Evolutionary conservation across 1,284 basidiomycete genomes (phyloP), one percentile per base, ranked within the genome.

Genomic region (Austropuccinia psidii): DNA sequence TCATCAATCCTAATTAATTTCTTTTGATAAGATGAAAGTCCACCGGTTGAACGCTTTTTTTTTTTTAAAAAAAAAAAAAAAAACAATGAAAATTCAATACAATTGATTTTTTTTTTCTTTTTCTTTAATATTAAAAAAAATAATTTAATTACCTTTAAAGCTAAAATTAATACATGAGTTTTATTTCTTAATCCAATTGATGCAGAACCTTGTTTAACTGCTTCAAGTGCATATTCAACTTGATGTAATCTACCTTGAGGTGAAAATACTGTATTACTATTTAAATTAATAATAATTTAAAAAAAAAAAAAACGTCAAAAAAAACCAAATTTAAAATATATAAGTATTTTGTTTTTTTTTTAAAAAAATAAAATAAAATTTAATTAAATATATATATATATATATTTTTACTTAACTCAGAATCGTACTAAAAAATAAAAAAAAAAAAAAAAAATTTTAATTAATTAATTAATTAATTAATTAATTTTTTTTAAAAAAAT

Each of bases 1-100:
- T 98, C 94, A 81, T 98, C 96, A 87, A 99, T 96, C 79, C 93
- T 87, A 82, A 96, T 95, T 88, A 98, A 91, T 86, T 99, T 98
- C 84, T 98, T 94, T 81, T 99, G 96, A 85, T 98, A 98, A 47
- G 90, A 91, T 17, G 96, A 95, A 67, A 99, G 87, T 83, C 98
- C 96, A 76, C 94, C 94, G 11, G 93, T 95, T n/a, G 95, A 98
- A 81, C 95, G 87, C 93, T 98, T 78, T 8, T 41, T 8, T 17
- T 52, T 49, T 15, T 29, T 2, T 21, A 39, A 57, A 29, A 13
- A 35, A 57, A 74, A 57, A 45, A 50, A 50, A n/a, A 29, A 19
- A 2, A n/a, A n/a, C n/a, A n/a, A n/a, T n/a, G n/a, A n/a, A n/a
- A n/a, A n/a, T n/a, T n/a, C n/a, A n/a, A n/a, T n/a, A n/a, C n/a